Percentiles rank a stretch among this genome's conserved stretches.
Conservation (phyloP, 257 asterid genomes). For the Capsicum pubescens region DNA sequence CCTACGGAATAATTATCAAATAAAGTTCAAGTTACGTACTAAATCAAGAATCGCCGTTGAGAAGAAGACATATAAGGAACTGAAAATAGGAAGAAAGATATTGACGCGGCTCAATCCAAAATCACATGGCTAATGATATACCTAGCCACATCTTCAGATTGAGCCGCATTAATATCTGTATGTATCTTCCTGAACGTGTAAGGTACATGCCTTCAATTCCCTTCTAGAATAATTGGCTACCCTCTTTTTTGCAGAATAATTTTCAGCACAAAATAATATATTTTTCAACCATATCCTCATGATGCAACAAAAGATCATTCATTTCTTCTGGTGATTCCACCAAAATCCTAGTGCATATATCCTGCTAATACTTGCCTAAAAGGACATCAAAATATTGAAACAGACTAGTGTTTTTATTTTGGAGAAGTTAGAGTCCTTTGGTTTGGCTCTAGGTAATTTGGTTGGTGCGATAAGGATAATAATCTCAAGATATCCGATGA, state of each 20-base stretch:
- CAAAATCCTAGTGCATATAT: neutral
- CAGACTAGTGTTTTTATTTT: neutral
- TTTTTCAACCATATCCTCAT: too few relatives aligned
- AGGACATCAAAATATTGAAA: neutral
- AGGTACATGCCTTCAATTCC: neutral
- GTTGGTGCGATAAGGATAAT: too few relatives aligned
- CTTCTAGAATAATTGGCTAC: neutral
- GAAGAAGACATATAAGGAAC: neutral
- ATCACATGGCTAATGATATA: neutral
- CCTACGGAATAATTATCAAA: neutral
- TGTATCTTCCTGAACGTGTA: neutral
- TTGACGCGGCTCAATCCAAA: conserved; percentile 31
- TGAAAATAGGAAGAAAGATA: conserved; percentile 22
- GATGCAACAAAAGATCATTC: too few relatives aligned
- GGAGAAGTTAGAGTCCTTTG: neutral
- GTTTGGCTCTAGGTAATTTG: neutral
- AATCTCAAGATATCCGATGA: too few relatives aligned
- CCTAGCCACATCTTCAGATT: conserved; percentile 16
- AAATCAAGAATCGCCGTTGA: neutral
- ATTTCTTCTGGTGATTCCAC: too few relatives aligned
- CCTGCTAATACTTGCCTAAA: neutral
- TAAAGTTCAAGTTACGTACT: neutral
- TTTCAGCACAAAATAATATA: neutral
- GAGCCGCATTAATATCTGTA: conserved; percentile 26
- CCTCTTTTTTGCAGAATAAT: neutral